phyloP scores from a whole-genome alignment of 176 grass and related monocot species.

The Avena sativa region DNA sequence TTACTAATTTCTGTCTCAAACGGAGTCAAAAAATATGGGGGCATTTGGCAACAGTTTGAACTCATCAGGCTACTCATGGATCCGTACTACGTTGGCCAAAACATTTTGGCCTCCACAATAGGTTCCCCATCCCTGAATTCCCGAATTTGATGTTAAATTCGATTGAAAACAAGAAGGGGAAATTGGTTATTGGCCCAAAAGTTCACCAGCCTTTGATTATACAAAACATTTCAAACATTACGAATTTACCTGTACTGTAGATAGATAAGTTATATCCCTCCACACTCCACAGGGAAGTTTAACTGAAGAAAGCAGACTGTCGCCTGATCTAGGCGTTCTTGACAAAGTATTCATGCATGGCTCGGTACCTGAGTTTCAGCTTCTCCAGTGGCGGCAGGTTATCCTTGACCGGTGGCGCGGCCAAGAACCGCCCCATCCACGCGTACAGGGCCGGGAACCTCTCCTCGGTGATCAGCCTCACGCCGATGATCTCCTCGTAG shows the following conservation, averaged over 20 bases:
- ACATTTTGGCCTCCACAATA: not conserved
- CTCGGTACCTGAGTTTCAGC: slow-evolving; percentile 34
- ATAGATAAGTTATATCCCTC: too few species aligned
- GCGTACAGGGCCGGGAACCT: slow-evolving; percentile 27
- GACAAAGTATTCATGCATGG: slow-evolving; percentile 14
- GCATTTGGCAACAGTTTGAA: not conserved
- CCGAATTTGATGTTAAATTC: not conserved
- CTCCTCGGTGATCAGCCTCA: slow-evolving; percentile 32
- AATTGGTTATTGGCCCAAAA: too few species aligned
- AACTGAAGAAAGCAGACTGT: not conserved
- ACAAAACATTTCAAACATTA: not conserved
- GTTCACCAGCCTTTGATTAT: too few species aligned
- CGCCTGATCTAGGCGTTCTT: not conserved
- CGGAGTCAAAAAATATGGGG: not conserved
- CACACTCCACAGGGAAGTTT: not conserved
- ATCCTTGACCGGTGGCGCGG: slow-evolving; percentile 31
- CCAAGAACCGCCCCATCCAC: slow-evolving; percentile 49
- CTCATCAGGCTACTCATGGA: too few species aligned
- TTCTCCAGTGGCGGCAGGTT: slow-evolving; percentile 39
- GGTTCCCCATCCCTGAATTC: not conserved
- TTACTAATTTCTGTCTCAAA: not conserved
- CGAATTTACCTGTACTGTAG: not conserved
- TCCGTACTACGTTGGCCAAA: not conserved
- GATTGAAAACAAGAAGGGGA: not conserved
- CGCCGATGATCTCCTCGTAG: slow-evolving; percentile 39